phyloP scores from a whole-genome alignment of 306 rosid genomes.

The Quercus rubra region DNA sequence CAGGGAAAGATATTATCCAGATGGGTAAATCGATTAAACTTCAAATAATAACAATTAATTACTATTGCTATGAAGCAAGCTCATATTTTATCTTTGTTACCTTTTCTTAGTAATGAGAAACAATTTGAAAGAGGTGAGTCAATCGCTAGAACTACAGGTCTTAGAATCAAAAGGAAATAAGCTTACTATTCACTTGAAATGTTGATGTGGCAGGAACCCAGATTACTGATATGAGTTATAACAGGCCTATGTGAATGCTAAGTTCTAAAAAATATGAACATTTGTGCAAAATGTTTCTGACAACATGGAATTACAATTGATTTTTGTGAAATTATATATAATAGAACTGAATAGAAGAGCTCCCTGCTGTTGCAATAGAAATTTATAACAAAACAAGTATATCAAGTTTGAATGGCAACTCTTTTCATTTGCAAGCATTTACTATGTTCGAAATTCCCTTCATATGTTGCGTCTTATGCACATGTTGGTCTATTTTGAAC shows the following conservation, averaged over 20 bases:
- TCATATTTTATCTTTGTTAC: background rate
- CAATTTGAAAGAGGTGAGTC: background rate
- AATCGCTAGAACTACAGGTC: background rate
- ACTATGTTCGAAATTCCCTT: no score
- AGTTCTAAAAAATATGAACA: background rate
- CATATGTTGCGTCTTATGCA: no score
- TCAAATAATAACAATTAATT: no score
- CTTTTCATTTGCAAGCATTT: no score
- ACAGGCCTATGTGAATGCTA: background rate
- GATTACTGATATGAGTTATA: background rate
- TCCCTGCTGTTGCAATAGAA: background rate
- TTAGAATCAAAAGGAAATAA: background rate
- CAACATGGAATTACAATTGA: background rate
- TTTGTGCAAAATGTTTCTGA: background rate
- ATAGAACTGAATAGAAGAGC: background rate
- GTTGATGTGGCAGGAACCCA: background rate
- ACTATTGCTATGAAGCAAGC: no score
- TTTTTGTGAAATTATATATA: background rate
- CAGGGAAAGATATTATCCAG: no score
- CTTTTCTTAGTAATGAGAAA: conserved; percentile 2
- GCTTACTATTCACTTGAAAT: background rate
- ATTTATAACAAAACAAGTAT: background rate
- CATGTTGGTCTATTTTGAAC: no score
- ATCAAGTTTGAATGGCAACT: background rate
- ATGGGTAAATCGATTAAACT: no score